Base-by-base conservation (phyloP, 2,329 filamentous ascomycete genomes). In the Epichloe elymi region DNA sequence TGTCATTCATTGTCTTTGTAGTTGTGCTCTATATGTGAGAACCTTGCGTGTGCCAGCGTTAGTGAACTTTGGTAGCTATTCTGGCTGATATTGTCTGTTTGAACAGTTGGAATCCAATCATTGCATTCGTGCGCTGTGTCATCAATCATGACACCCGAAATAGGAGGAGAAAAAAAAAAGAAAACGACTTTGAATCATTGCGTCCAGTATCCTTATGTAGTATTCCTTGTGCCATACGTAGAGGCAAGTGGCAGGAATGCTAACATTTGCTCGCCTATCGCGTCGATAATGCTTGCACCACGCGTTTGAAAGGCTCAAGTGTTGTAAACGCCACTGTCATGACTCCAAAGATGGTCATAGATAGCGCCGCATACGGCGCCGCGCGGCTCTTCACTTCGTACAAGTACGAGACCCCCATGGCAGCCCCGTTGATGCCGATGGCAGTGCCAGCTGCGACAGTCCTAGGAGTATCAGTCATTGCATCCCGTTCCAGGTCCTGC, bases 331-430 rank as follows among this genome's bases (percentile, higher is more conserved):
- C 69, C 0, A 81, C 77, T 1, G 75, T 79, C 65, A 74, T 72
- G 39, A 77, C 68, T 0, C 78, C 76, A 57, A 79, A 76, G 5
- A 76, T 64, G 6, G 76, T 78, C 78, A 80, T 80, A 1, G 76
- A 70, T 15, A 81, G 61, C 2, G 74, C 75, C 2, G 77, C 74
- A 56, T 79, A 79, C 0, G 77, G 75, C 2, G 75, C 75, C 3
- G 76, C 74, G 1, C 67, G 69, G 55, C 73, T 78, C 49, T 67
- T 67, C 7, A 68, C 70, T 60, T 79, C 75, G 51, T 80, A 78
- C 14, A 80, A 65, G 53, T 78, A 75, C 0, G 77, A 70, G 0
- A 78, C 77, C 2, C 78, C 78, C 75, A 81, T 79, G 3, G 78
- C 78, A 0, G 76, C 76, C 1, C 75, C 75, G 55, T 80, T 81